These are phyloP conservation scores for Piloderma croceum DNA, from an alignment of 768 basidiomycete species.

Conservation along the genomic window DNA sequence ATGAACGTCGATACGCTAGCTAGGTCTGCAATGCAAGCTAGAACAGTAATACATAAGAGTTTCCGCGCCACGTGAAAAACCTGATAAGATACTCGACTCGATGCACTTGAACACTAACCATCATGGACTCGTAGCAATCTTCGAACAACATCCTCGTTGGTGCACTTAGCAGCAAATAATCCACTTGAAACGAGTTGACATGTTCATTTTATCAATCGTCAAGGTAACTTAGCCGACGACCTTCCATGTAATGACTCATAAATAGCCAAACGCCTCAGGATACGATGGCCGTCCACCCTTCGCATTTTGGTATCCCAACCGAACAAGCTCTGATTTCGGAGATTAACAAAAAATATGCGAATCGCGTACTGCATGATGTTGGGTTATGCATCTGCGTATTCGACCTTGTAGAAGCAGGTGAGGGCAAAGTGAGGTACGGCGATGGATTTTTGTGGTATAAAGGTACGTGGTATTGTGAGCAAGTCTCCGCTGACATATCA, in stretches of 20 bases:
- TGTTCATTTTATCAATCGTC: constrained; percentile 45
- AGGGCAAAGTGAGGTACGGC: constrained; percentile 91
- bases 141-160: too few relatives aligned
- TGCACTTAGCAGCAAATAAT: too few relatives aligned
- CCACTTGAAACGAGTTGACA: too few relatives aligned
- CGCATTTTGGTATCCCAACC: constrained; percentile 73
- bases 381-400: constrained; percentile 90
- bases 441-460: constrained; percentile 96
- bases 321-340: constrained; percentile 79
- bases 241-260: not conserved
- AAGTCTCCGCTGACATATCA: not conserved
- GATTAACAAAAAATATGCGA: constrained; percentile 94
- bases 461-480: constrained; percentile 41
- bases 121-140: too few relatives aligned
- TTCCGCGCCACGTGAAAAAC: too few relatives aligned
- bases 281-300: constrained; percentile 82
- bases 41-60: too few relatives aligned
- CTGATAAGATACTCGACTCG: too few relatives aligned
- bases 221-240: constrained; percentile 23
- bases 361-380: constrained; percentile 83
- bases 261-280: constrained; percentile 47
- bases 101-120: too few relatives aligned
- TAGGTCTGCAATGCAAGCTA: too few relatives aligned
- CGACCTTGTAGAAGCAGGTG: constrained; percentile 79
- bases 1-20: too few relatives aligned